Base-by-base conservation (phyloP, 306 rosid genomes). In the Pterocarpus santalinus region DNA sequence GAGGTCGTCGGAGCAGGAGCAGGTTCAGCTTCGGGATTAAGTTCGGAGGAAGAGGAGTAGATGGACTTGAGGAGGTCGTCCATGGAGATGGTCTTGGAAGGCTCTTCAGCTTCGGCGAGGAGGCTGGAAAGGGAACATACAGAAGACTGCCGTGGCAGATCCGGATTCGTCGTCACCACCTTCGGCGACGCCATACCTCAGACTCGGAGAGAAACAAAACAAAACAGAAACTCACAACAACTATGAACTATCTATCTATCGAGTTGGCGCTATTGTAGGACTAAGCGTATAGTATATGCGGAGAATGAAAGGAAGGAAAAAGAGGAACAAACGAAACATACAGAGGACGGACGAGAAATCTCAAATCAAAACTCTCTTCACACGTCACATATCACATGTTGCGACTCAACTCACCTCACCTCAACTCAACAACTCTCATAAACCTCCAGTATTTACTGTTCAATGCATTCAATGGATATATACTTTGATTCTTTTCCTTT, bases 111-210 rank as follows among this genome's bases (percentile, higher is more conserved):
- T 78, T 90, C 91, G 52, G 88, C 88, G 79, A 91, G 78, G n/a
- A 90, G 75, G 32, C 83, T 71, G n/a, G 94, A 88, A 73, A 87
- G 78, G 10, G 97, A 88, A 82, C 91, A 88, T 52, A 87, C 60
- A 80, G 92, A 89, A 2, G 96, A 88, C 71, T 90, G 85, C 8
- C 88, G 92, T 79, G 90, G 92, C 71, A 85, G 92, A 87, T 91
- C 97, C 85, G 97, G 58, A 82, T 85, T 88, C 77, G 91, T 73
- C 64, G 90, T 80, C 38, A 79, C 90, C 83, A 91, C 77, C 72
- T 91, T 91, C 65, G 95, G 78, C 82, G 90, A 87, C 81, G 93
- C 90, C 95, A 89, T 91, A 83, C 73, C 89, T 22, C 28, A 22
- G 28, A 22, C 28, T 22, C 28, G 28, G 28, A 22, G 1, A 22